These are phyloP conservation scores for Nemania diffusa DNA, from an alignment of 2,329 filamentous ascomycete genomes.

Conservation along the genomic window DNA sequence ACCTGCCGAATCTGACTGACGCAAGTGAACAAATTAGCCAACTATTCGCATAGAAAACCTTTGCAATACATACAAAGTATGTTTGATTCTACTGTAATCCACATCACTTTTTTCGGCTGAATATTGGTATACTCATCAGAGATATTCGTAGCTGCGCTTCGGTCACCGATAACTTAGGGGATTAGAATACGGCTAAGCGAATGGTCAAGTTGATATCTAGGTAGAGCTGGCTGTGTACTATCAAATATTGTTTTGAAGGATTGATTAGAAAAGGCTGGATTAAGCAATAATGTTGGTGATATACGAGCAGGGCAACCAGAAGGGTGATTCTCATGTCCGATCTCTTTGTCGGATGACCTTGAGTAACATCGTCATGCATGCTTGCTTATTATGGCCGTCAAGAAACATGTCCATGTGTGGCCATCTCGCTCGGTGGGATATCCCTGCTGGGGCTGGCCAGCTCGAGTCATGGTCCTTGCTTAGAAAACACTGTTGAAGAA, in stretches of 20 bases:
- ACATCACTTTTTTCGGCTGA: neutral
- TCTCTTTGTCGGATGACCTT: slow-evolving; percentile 21
- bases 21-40: slow-evolving; percentile 7
- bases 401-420: slow-evolving; percentile 24
- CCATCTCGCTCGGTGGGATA: slow-evolving; percentile 28
- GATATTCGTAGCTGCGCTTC: slow-evolving; percentile 9
- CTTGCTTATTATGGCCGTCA: slow-evolving; percentile 26
- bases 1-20: slow-evolving; percentile 1
- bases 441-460: slow-evolving; percentile 24
- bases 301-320: neutral
- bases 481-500: neutral
- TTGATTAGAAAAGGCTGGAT: neutral
- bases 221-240: neutral
- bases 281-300: neutral
- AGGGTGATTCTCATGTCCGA: neutral
- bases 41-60: slow-evolving; percentile 10
- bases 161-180: slow-evolving; percentile 9
- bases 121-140: neutral
- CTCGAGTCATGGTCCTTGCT: slow-evolving; percentile 31
- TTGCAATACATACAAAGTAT: slow-evolving; percentile 2
- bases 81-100: neutral
- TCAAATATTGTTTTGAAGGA: neutral
- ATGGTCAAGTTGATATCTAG: neutral
- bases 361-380: slow-evolving; percentile 34
- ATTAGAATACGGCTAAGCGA: neutral